Evolutionary conservation across 345 rosid genomes (phyloP), one percentile per base, ranked within the genome.

Genomic region (Acer saccharum): DNA sequence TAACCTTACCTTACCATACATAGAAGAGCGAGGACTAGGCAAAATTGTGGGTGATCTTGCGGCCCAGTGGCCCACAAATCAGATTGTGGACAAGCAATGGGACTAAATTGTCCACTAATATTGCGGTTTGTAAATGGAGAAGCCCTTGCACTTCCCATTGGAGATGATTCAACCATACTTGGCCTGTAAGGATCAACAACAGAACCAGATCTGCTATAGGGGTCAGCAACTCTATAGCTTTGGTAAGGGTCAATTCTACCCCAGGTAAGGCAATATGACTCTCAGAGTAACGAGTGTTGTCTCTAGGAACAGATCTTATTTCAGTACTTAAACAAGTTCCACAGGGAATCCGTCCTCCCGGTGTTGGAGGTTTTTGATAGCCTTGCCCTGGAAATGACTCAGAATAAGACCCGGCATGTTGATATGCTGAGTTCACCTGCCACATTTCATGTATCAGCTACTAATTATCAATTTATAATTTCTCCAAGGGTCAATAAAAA

Each of bases 401-500:
- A 25, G 27, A 25, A 25, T 25, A 25, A 25, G 27, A 61, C n/a
- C 35, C 41, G n/a, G 10, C 17, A 21, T 64, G 78, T 52, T 27
- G 78, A 55, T 64, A 72, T 13, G 64, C n/a, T 60, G 71, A 54
- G 48, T 74, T 63, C 39, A 48, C 71, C 80, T 64, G 69, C 73
- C 63, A 29, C 25, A 16, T 68, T 66, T 48, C n/a, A 32, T n/a
- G 18, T 2, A 58, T 29, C 54, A 60, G 65, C 54, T 21, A 70
- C 27, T 3, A 60, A 29, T 77, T 41, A 65, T 18, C 17, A 67
- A 23, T n/a, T 41, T 35, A 35, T 35, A 4, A 4, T 4, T 35
- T 35, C 6, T 35, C 39, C 0, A 35, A 35, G 6, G 6, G 39
- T 35, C 6, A 4, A 4, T 4, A 35, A 35, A 35, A 4, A 35